Evolutionary conservation across 1,284 basidiomycete genomes (phyloP), one percentile per base, ranked within the genome.

Genomic region (Mycena sp.): DNA sequence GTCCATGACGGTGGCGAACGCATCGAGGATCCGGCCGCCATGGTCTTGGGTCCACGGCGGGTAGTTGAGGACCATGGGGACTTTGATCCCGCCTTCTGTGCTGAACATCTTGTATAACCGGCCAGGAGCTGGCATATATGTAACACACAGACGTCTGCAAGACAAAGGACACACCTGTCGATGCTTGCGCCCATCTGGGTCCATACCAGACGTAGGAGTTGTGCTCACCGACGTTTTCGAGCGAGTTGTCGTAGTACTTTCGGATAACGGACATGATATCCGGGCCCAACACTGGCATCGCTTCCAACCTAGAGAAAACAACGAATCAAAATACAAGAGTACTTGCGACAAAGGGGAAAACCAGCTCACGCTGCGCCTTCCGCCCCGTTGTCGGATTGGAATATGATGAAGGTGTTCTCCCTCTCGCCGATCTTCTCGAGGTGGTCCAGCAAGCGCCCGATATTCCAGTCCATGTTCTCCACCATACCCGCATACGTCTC

Each of bases 141-240:
- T 25, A 19, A 28, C 30, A 38, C 12, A 54, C 25, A 10, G 14
- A 26, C n/a, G 3, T 29, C 16, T 17, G 41, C n/a, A 23, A 35
- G 1, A 4, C 23, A 29, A 14, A n/a, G 17, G 30, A 30, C 51
- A 2, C 43, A 69, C 67, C 67, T 40, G 69, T 70, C 6, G 63
- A 63, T 12, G 67, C 67, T 41, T 72, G 65, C 16, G 67, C 67
- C 67, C 70, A 70, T 26, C 69, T 48, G 14, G 69, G 66, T 0
- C 70, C 70, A 50, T 70, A 72, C 70, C 69, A 69, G 11, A 70
- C 67, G 40, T 67, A 72, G 16, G 63, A 66, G 56, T 70, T 63
- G 56, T 68, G 61, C 41, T 68, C 60, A 35, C 69, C 70, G 12
- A 72, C 54, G 43, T 70, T 72, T 10, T 69, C 69, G 16, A 70